Evolutionary conservation across 202 grass and related monocot genomes (phyloP).

Genomic region (Carex arenaria): DNA sequence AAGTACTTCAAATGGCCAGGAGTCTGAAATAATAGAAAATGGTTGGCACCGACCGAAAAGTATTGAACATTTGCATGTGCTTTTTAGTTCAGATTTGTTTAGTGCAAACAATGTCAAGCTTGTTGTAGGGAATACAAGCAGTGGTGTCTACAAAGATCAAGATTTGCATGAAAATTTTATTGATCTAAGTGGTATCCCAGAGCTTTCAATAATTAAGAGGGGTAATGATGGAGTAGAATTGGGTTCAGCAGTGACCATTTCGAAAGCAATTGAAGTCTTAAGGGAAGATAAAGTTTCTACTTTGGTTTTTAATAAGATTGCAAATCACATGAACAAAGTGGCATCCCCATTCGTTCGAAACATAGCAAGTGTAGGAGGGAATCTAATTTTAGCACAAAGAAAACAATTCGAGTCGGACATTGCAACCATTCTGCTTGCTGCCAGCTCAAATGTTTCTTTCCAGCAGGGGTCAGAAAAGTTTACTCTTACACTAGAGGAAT

Average conservation of each 20-base stretch:
- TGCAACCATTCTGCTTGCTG: conserved; percentile 55
- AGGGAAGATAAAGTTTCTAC: conserved; percentile 25
- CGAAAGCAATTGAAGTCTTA: conserved; percentile 53
- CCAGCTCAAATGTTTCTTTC: conserved; percentile 33
- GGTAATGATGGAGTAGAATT: conserved; percentile 55
- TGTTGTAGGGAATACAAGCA: conserved; percentile 63
- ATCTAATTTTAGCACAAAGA: conserved; percentile 66
- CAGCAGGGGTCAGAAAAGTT: conserved; percentile 36
- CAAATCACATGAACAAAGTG: conserved; percentile 62
- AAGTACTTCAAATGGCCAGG: neutral
- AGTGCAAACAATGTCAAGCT: conserved; percentile 35
- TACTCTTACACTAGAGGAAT: conserved; percentile 50
- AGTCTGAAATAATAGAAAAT: neutral
- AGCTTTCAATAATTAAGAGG: conserved; percentile 45
- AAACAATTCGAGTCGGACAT: conserved; percentile 46
- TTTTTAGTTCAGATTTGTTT: conserved; percentile 36
- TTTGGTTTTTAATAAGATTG: conserved; percentile 47
- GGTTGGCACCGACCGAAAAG: conserved; percentile 56
- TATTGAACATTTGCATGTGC: conserved; percentile 34
- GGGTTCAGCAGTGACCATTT: conserved; percentile 52
- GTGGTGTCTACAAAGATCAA: conserved; percentile 73
- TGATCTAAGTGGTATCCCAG: conserved; percentile 54
- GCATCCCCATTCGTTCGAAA: conserved; percentile 68
- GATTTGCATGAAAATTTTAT: conserved; percentile 56
- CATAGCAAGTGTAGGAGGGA: conserved; percentile 68